Percentiles rank a stretch among this genome's conserved stretches.
phyloP scores from a whole-genome alignment of 441 rosid genomes.

The Pelargonium fulgidum region DNA sequence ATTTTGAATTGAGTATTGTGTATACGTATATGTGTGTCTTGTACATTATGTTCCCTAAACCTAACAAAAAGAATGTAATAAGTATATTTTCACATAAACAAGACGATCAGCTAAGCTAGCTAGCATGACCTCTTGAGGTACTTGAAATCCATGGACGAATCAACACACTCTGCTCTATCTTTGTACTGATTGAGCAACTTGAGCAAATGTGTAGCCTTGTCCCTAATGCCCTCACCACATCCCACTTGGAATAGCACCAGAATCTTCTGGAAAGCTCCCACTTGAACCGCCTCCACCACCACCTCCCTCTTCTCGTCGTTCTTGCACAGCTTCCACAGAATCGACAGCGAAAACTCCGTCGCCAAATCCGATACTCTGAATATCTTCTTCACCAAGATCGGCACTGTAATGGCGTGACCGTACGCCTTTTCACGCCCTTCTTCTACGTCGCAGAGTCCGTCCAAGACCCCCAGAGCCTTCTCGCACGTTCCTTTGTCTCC shows the following conservation, averaged over 20 bases:
- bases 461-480: background rate
- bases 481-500: background rate
- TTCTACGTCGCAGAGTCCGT: background rate
- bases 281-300: background rate
- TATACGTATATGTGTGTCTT: too few relatives aligned
- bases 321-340: background rate
- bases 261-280: background rate
- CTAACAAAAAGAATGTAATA: too few relatives aligned
- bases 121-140: background rate
- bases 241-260: background rate
- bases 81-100: too few relatives aligned
- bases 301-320: background rate
- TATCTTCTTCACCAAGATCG: background rate
- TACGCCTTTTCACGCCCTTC: background rate
- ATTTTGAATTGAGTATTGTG: too few relatives aligned
- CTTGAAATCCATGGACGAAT: background rate
- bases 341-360: background rate
- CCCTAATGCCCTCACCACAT: background rate
- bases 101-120: too few relatives aligned
- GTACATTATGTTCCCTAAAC: too few relatives aligned
- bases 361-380: background rate
- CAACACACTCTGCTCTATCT: background rate
- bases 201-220: background rate
- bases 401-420: background rate
- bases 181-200: background rate